These are phyloP conservation scores for Fusarium sp. DNA, from an alignment of 2,329 filamentous ascomycete species.

Conservation along the genomic window DNA sequence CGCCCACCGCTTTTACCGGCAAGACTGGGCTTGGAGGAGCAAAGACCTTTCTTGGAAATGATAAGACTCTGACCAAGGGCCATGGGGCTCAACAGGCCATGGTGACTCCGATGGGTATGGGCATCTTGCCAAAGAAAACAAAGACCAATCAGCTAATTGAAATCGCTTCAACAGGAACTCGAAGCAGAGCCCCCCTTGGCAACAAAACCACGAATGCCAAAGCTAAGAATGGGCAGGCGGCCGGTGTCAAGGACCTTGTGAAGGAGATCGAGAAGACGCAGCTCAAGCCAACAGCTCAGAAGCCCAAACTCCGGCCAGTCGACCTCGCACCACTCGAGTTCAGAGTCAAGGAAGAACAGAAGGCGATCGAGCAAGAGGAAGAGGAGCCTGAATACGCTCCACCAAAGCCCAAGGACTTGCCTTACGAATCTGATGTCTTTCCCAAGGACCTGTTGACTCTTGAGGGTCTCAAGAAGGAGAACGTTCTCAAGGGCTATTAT, in stretches of 20 bases:
- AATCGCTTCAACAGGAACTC: conserved; percentile 45
- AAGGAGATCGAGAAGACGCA: conserved; percentile 70
- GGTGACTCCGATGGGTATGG: conserved; percentile 80
- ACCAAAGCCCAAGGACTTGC: conserved; percentile 70
- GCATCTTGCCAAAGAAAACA: neutral
- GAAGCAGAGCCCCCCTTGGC: conserved; percentile 80
- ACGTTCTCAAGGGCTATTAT: conserved; percentile 68
- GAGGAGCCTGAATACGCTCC: conserved; percentile 91
- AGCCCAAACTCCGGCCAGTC: conserved; percentile 63
- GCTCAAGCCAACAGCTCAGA: conserved; percentile 66
- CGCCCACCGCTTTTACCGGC: conserved; percentile 50
- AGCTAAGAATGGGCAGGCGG: conserved; percentile 70
- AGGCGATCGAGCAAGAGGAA: conserved; percentile 49
- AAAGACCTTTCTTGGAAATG: conserved; percentile 62
- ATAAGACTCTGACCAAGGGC: conserved; percentile 60
- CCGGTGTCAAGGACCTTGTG: conserved; percentile 66
- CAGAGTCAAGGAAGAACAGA: conserved; percentile 64
- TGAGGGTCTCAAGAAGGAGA: conserved; percentile 64
- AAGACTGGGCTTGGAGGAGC: conserved; percentile 58
- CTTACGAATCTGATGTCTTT: conserved; percentile 74
- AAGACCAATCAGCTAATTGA: conserved; percentile 17
- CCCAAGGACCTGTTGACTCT: conserved; percentile 65
- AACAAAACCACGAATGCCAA: conserved; percentile 98
- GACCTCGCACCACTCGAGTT: conserved; percentile 66
- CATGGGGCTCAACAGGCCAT: conserved; percentile 62